Evolutionary conservation across 805 yeast species (phyloP).

Genomic region (Saccharomycopsis lassenensis): DNA sequence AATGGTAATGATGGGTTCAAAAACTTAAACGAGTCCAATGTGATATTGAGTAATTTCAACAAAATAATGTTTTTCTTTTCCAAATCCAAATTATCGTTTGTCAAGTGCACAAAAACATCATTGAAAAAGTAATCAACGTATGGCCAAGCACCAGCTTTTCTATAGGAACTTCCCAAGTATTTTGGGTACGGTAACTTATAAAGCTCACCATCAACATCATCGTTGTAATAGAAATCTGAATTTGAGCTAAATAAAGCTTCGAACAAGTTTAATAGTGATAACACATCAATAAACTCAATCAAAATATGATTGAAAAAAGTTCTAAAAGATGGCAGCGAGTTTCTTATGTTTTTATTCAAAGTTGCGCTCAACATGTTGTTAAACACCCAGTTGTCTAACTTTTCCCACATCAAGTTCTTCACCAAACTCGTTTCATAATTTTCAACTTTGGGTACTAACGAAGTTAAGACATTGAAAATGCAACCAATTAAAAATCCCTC

Average conservation of each 20-base stretch:
- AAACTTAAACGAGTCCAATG: conserved; percentile 36
- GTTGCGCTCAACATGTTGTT: conserved; percentile 14
- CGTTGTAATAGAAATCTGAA: conserved; percentile 26
- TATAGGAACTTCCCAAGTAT: conserved; percentile 47
- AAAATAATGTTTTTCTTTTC: conserved; percentile 38
- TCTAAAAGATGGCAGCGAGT: conserved; percentile 10
- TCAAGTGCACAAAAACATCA: conserved; percentile 44
- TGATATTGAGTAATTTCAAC: conserved; percentile 38
- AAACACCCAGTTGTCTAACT: conserved; percentile 16
- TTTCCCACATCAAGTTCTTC: conserved; percentile 9
- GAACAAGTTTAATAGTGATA: conserved; percentile 52
- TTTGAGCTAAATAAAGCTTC: conserved; percentile 25
- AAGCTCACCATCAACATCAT: conserved; percentile 19
- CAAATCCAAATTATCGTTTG: conserved; percentile 22
- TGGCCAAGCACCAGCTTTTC: conserved; percentile 66
- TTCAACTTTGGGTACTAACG: conserved; percentile 3
- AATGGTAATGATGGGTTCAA: conserved; percentile 42
- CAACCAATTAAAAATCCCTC: conserved; percentile 15
- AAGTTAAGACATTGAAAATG: conserved; percentile 10
- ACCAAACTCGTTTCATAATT: neutral
- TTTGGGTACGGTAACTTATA: conserved; percentile 43
- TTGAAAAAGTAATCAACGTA: conserved; percentile 64
- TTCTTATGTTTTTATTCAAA: conserved; percentile 7
- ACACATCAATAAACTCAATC: conserved; percentile 40
- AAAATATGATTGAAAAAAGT: conserved; percentile 24